A percentile compares a stretch with the other conserved stretches of the same genome.
phyloP scores from a whole-genome alignment of 495 filamentous ascomycete species.

The Aspergillus sclerotiicarbonarius region DNA sequence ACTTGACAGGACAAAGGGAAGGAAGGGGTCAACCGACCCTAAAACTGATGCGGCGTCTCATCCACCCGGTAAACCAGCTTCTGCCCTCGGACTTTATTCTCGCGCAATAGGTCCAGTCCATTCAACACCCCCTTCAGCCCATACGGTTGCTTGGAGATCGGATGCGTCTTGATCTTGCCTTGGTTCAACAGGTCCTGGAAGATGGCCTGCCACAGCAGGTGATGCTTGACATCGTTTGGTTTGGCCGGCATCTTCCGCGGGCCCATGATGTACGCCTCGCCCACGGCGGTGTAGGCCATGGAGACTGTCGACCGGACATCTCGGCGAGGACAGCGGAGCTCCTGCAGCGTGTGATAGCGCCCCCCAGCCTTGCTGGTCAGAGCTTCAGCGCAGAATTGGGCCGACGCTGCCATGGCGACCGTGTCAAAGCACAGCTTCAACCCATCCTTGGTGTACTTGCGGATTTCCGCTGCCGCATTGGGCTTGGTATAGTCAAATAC shows the following conservation, averaged over 20 bases:
- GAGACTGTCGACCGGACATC: conserved; percentile 33
- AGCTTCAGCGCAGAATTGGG: conserved; percentile 35
- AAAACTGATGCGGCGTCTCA: too few relatives aligned
- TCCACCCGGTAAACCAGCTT: conserved; percentile 56
- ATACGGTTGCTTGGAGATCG: conserved; percentile 36
- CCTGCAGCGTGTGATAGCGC: conserved; percentile 26
- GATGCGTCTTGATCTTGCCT: conserved; percentile 52
- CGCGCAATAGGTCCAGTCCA: conserved; percentile 51
- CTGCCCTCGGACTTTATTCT: conserved; percentile 53
- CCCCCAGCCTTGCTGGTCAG: conserved; percentile 35
- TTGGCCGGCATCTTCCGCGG: conserved; percentile 31
- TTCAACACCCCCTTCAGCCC: conserved; percentile 54
- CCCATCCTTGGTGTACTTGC: not conserved
- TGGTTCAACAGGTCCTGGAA: conserved; percentile 43
- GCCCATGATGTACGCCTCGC: conserved; percentile 40
- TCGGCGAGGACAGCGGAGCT: conserved; percentile 26
- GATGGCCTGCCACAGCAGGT: conserved; percentile 35
- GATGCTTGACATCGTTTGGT: conserved; percentile 34
- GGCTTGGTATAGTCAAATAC: not conserved
- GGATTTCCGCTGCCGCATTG: not conserved
- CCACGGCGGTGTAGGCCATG: conserved; percentile 40
- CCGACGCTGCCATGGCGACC: conserved; percentile 27
- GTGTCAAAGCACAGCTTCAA: not conserved
- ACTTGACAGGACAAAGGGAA: too few relatives aligned
- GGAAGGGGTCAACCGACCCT: too few relatives aligned